Evolutionary conservation across 768 basidiomycete genomes (phyloP).

Genomic region (Rhodotorula babjevae): DNA sequence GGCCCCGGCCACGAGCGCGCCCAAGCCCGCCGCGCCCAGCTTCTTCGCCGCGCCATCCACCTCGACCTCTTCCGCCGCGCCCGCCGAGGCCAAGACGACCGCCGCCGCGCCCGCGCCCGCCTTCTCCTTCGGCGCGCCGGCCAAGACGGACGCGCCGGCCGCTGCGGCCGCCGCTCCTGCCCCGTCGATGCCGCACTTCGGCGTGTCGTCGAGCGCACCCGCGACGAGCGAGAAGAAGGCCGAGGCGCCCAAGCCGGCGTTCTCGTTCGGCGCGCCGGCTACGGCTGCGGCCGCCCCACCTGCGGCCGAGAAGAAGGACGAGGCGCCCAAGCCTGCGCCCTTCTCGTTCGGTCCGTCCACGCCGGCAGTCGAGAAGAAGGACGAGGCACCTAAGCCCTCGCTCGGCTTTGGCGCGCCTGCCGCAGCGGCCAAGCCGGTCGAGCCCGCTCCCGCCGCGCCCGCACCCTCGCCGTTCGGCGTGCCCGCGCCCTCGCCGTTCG

Average conservation of each 20-base stretch:
- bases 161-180: background rate
- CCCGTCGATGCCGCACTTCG: background rate
- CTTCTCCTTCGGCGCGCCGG: conserved; percentile 5
- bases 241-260: background rate
- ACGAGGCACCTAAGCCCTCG: background rate
- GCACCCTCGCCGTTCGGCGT: background rate
- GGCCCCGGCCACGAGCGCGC: background rate
- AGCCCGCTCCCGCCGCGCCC: background rate
- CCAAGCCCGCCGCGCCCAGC: background rate
- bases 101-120: background rate
- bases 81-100: background rate
- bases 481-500: background rate
- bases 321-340: background rate
- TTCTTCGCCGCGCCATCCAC: background rate
- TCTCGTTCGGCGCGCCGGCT: background rate
- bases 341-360: background rate
- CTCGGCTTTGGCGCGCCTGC: background rate
- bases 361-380: background rate
- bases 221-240: background rate
- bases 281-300: background rate
- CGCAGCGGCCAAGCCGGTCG: background rate
- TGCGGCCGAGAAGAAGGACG: background rate
- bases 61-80: background rate
- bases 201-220: background rate
- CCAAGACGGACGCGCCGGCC: background rate